Evolutionary conservation across 169 alveolate species (phyloP).

Genomic region (Plasmodium knowlesi): DNA sequence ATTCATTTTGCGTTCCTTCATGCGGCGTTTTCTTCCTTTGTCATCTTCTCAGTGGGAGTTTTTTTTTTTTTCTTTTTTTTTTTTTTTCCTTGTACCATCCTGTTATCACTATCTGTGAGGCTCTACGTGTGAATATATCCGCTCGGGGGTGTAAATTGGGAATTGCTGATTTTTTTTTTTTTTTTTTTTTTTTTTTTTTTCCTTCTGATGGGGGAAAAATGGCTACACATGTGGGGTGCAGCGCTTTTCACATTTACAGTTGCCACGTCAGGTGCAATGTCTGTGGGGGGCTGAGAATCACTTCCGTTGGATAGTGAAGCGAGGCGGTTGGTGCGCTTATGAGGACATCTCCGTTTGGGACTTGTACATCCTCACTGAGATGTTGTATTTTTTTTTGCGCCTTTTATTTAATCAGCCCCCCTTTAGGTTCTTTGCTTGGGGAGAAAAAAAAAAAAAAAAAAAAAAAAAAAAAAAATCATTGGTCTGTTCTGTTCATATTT

Average conservation of each 20-base stretch:
- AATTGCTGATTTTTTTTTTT: neutral
- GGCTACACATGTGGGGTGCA: neutral
- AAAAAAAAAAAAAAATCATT: neutral
- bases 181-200: neutral
- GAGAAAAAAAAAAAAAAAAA: neutral
- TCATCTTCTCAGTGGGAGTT: neutral
- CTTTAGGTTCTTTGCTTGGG: neutral
- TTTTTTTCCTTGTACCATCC: neutral
- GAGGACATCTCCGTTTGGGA: neutral
- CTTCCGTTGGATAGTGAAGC: neutral
- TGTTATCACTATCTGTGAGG: neutral
- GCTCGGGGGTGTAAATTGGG: neutral
- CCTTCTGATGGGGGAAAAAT: neutral
- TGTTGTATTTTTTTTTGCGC: neutral
- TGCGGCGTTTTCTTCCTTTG: neutral
- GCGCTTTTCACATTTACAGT: neutral
- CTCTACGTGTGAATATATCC: neutral
- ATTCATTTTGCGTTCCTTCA: neutral
- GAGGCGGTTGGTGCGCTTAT: neutral
- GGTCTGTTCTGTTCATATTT: neutral
- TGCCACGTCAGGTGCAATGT: neutral
- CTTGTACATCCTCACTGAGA: neutral
- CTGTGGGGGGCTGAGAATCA: neutral
- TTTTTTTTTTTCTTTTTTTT: neutral
- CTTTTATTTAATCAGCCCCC: neutral